Conservation (phyloP, 352 stramenopile species). For the Pythium rishiriense region DNA sequence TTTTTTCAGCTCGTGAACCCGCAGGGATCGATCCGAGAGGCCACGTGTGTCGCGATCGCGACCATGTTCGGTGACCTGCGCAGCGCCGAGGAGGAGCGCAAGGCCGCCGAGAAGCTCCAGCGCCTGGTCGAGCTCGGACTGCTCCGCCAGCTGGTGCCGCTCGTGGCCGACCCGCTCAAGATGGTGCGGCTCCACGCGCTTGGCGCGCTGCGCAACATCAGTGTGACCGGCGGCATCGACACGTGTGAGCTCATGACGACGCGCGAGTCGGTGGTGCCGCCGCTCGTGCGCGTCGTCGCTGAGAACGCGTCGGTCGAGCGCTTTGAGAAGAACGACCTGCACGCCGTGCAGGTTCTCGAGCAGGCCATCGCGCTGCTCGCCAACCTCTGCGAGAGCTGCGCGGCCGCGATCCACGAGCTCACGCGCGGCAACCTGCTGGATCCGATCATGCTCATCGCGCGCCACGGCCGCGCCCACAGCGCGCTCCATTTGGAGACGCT, state of each 20-base stretch:
- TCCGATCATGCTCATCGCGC: constrained; percentile 73
- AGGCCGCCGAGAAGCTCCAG: constrained; percentile 60
- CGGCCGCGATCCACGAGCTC: constrained; percentile 78
- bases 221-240: constrained; percentile 80
- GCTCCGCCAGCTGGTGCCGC: constrained; percentile 80
- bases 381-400: constrained; percentile 85
- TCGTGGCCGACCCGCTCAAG: constrained; percentile 79
- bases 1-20: constrained; percentile 55
- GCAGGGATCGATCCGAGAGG: constrained; percentile 81
- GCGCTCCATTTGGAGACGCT: constrained; percentile 77
- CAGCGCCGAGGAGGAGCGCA: constrained; percentile 60
- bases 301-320: constrained; percentile 53
- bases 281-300: constrained; percentile 69
- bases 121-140: constrained; percentile 78
- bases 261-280: constrained; percentile 71
- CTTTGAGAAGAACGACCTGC: constrained; percentile 61
- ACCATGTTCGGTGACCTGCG: constrained; percentile 79
- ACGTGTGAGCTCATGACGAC: constrained; percentile 79
- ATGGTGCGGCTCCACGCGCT: constrained; percentile 86
- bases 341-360: constrained; percentile 76
- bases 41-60: constrained; percentile 82
- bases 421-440: constrained; percentile 73
- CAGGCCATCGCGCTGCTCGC: constrained; percentile 75
- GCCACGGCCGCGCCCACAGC: constrained; percentile 45
- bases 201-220: constrained; percentile 86